phyloP scores from a whole-genome alignment of 2,329 filamentous ascomycete genomes.

The Aaosphaeria pasadenensis region DNA sequence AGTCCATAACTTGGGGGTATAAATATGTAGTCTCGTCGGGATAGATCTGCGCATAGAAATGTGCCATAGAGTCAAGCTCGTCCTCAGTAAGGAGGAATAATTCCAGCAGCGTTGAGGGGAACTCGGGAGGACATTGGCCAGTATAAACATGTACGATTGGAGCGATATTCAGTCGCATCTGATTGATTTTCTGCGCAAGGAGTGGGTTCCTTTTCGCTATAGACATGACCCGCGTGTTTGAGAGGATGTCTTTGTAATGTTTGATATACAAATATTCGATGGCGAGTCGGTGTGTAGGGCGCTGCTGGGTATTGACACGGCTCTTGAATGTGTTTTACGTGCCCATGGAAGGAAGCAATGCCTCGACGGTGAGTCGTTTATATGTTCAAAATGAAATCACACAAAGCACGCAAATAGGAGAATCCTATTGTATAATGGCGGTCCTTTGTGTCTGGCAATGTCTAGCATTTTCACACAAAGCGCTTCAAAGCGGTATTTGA shows the following conservation, averaged over 20 bases:
- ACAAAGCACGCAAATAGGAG: too few species aligned
- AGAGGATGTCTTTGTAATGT: not conserved
- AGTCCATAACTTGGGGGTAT: slow-evolving; percentile 69
- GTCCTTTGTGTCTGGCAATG: too few species aligned
- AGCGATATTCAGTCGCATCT: slow-evolving; percentile 64
- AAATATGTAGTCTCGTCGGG: slow-evolving; percentile 53
- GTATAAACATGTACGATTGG: slow-evolving; percentile 61
- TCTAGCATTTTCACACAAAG: too few species aligned
- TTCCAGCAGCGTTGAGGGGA: slow-evolving; percentile 64
- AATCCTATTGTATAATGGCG: too few species aligned
- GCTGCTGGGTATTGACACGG: too few species aligned
- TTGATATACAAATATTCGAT: too few species aligned
- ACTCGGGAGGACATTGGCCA: slow-evolving; percentile 62
- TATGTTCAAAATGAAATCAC: too few species aligned
- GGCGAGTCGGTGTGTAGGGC: too few species aligned
- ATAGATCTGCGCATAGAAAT: slow-evolving; percentile 70
- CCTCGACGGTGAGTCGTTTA: too few species aligned
- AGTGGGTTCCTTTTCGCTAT: slow-evolving; percentile 36
- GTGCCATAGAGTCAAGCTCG: slow-evolving; percentile 67
- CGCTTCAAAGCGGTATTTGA: too few species aligned
- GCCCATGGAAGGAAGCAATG: too few species aligned
- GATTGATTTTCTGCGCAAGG: slow-evolving; percentile 60
- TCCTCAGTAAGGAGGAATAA: slow-evolving; percentile 72
- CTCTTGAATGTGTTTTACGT: too few species aligned
- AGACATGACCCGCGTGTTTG: slow-evolving; percentile 1